Evolutionary conservation across 2,329 filamentous ascomycete genomes (phyloP), one percentile per base, ranked within the genome.

Genomic region (Ophiostoma populinum): DNA sequence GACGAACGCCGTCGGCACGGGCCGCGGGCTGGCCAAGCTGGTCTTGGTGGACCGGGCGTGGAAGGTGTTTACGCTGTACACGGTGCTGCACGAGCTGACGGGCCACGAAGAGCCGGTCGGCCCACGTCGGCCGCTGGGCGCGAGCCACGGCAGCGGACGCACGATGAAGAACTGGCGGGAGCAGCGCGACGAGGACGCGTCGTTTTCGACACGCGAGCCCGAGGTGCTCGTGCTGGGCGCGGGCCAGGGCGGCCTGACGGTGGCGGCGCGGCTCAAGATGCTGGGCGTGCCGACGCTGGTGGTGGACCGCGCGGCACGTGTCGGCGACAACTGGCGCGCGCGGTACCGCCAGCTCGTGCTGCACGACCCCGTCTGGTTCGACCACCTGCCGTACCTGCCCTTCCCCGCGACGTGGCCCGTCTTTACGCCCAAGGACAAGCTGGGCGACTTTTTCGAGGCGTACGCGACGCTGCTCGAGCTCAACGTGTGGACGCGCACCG

Each of bases 361-460:
- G 0, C 75, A 81, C 44, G 75, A 80, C 43, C 72, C 74, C 0
- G 67, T 79, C 2, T 74, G 61, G 57, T 67, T 62, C 38, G 63
- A 67, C 36, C 66, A 72, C 45, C 55, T 78, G 56, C 70, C 75
- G 0, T 80, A 77, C 48, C 44, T 81, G 4, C 54, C 56, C 0
- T 81, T 80, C 47, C 76, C 75, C 0, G 47, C 61, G 0, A 62
- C 63, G 35, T 81, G 75, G 75, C 75, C 75, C 4, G 56, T 76
- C 12, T 81, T 77, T 49, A 78, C 74, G 0, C 73, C 75, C 5
- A 80, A 80, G 47, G 75, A 80, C 50, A 80, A 80, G 47, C 56
- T 80, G 0, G 76, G 62, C 2, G 70, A 78, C 28, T 81, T 70
- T 54, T 72, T 80, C 40, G 74, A 79, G 43, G 56, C 64, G 0